Percentiles rank a stretch among this genome's conserved stretches.
phyloP scores from a whole-genome alignment of 441 rosid species.

The Mallotus repandus region DNA sequence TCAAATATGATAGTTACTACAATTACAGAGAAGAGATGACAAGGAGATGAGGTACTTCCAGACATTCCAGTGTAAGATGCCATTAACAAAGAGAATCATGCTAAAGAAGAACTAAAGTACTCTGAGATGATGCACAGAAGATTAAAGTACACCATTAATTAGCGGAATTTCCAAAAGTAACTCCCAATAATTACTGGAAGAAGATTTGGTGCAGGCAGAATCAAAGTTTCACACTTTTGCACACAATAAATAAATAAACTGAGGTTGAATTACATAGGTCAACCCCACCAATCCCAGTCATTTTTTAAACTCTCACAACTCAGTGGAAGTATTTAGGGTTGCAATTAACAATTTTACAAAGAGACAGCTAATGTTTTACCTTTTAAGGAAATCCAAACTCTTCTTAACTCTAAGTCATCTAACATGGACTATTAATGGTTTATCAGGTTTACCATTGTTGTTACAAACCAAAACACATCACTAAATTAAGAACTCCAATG shows the following conservation, averaged over 20 bases:
- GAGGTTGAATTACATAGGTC: slow-evolving; percentile 4
- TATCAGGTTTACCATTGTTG: slow-evolving; percentile 91
- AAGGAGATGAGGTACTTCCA: background rate
- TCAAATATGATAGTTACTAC: background rate
- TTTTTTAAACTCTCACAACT: background rate
- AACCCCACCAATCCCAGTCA: background rate
- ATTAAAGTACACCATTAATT: background rate
- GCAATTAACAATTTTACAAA: background rate
- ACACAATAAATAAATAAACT: background rate
- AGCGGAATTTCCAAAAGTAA: background rate
- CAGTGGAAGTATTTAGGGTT: background rate
- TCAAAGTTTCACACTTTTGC: background rate
- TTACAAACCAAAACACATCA: slow-evolving; percentile 22
- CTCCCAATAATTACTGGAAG: background rate
- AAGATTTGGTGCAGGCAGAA: background rate
- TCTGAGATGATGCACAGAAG: background rate
- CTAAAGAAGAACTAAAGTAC: background rate
- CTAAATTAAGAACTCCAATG: slow-evolving; percentile 13
- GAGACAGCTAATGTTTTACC: slow-evolving; percentile 30
- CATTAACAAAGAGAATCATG: background rate
- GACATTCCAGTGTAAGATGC: background rate
- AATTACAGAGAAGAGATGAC: background rate
- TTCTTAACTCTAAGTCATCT: slow-evolving; percentile 95
- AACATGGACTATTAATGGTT: slow-evolving; percentile 86
- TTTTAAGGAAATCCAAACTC: slow-evolving; percentile 88